Conservation (phyloP, 768 basidiomycete species). For the Paxillus rubicundulus region DNA sequence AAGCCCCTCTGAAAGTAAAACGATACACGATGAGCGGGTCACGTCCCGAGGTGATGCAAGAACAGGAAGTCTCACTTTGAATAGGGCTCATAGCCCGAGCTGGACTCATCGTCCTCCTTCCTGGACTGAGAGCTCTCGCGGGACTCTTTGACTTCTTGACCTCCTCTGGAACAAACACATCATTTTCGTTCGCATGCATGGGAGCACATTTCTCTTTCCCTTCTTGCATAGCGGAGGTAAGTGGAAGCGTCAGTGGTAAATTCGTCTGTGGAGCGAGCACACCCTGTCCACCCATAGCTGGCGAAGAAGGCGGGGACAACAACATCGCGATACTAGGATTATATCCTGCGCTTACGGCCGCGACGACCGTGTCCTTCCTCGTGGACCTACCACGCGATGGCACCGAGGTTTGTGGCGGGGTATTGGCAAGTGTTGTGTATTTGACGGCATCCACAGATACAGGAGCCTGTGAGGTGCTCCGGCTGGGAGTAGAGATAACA, state of each 20-base stretch:
- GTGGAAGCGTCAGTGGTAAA: background rate
- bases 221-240: background rate
- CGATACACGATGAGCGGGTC: constrained; percentile 6
- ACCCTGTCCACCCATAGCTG: constrained; percentile 1
- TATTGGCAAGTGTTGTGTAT: background rate
- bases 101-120: constrained; percentile 26
- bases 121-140: constrained; percentile 22
- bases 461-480: background rate
- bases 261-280: constrained; percentile 7
- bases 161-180: background rate
- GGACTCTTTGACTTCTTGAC: constrained; percentile 12
- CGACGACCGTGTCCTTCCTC: constrained; percentile 10
- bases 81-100: constrained; percentile 29
- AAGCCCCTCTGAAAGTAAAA: constrained; percentile 21
- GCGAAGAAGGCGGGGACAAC: constrained; percentile 24
- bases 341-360: constrained; percentile 1
- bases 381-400: constrained; percentile 18
- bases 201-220: background rate
- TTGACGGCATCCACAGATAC: background rate
- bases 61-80: constrained; percentile 12
- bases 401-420: background rate
- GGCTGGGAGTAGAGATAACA: constrained; percentile 4
- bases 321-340: constrained; percentile 21
- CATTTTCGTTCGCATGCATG: background rate
- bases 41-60: background rate